Evolutionary conservation across 1,139 yeast genomes (phyloP).

Genomic region (Pichia sp.): DNA sequence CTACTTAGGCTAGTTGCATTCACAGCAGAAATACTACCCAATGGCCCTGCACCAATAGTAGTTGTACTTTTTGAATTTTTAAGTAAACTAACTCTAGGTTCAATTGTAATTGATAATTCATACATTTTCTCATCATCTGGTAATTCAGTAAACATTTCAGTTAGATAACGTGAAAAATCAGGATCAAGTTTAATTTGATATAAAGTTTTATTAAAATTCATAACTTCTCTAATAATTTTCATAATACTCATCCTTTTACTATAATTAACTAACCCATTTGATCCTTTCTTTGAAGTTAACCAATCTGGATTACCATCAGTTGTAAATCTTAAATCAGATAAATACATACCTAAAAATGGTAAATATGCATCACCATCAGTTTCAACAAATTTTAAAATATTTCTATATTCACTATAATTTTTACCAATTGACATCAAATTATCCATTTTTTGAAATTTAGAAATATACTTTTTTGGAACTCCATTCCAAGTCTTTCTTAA

Average conservation of each 20-base stretch:
- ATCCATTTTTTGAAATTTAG: slow-evolving; percentile 64
- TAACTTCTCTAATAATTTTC: slow-evolving; percentile 68
- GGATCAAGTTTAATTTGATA: slow-evolving; percentile 60
- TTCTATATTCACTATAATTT: slow-evolving; percentile 84
- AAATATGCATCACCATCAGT: slow-evolving; percentile 69
- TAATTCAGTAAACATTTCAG: slow-evolving; percentile 50
- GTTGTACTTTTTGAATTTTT: not conserved
- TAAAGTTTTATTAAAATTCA: slow-evolving; percentile 61
- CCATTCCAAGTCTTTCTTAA: slow-evolving; percentile 79
- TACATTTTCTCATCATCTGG: slow-evolving; percentile 83
- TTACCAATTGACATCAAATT: slow-evolving; percentile 82
- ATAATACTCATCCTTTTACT: slow-evolving; percentile 73
- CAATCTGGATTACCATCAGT: slow-evolving; percentile 85
- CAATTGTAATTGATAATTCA: slow-evolving; percentile 64
- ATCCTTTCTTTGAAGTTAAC: slow-evolving; percentile 7
- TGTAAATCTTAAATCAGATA: slow-evolving; percentile 86
- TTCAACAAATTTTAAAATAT: slow-evolving; percentile 61
- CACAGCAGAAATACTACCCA: slow-evolving; percentile 8
- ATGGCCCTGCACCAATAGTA: not conserved
- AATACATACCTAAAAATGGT: slow-evolving; percentile 87
- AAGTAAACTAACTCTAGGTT: slow-evolving; percentile 51
- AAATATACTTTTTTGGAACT: slow-evolving; percentile 48
- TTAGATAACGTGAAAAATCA: slow-evolving; percentile 65
- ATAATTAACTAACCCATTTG: slow-evolving; percentile 41
- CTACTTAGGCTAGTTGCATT: slow-evolving; percentile 2